Evolutionary conservation across 2,329 filamentous ascomycete genomes (phyloP), one percentile per base, ranked within the genome.

Genomic region (Aspergillus ustus): DNA sequence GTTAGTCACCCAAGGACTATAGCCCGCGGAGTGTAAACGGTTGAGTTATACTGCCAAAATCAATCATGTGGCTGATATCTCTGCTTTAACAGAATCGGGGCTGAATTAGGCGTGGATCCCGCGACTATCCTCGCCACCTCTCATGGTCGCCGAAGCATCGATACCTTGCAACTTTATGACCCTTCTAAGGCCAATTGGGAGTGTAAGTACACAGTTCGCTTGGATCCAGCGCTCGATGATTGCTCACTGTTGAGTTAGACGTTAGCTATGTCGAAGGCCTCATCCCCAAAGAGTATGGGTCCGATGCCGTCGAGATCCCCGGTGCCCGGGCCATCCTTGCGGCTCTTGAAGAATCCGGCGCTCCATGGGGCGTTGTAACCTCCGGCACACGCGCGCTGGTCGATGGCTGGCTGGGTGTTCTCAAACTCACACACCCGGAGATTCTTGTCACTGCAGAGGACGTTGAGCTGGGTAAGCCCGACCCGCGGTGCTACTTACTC

Each of bases 151-250:
- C 84, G 95, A 61, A 92, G 89, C 67, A 97, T 98, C 71, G 95
- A 99, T 70, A 88, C 91, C 2, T 83, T 99, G 61, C 86, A 86
- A 74, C 81, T 93, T 29, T 86, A 97, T 61, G 89, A 91, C 64
- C 91, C 92, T 17, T 88, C 91, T 69, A 92, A 92, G 74, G 95
- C 95, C 46, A 97, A 90, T 70, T 94, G 91, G 92, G 92, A 97
- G 66, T 97, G 92, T 96, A 80, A 80, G 91, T 86, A 66, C 28
- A 43, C 17, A 46, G 4, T 25, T 25, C 28, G 44, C 44, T 22
- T 22, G 20, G 8, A 48, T 13, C 5, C 7, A 19, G 45, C 45
- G 8, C 15, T 51, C 17, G 7, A 17, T 51, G 7, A 25, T 29
- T 13, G 20, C 22, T 52, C 45, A 52, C 5, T 20, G 25, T 17